Conservation (phyloP, 2,329 filamentous ascomycete species). For the Colletotrichum tofieldiae region DNA sequence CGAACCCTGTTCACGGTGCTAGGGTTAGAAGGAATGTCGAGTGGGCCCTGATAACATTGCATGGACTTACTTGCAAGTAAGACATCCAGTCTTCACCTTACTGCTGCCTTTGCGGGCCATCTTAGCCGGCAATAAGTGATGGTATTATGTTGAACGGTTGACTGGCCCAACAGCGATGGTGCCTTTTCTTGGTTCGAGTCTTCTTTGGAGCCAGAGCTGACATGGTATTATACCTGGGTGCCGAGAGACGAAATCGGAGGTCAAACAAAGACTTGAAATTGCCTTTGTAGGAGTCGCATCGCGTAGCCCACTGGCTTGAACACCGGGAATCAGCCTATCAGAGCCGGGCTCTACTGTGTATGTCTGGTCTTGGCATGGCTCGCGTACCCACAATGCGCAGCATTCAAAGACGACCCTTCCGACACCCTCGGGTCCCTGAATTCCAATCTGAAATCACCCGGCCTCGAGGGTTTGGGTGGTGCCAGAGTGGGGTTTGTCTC, state of each 20-base stretch:
- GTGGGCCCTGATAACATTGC: background rate
- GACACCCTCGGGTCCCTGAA: background rate
- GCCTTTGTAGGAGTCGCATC: background rate
- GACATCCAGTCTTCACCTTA: conserved; percentile 65
- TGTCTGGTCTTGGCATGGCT: background rate
- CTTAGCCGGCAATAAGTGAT: background rate
- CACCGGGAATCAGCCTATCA: background rate
- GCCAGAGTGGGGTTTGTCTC: background rate
- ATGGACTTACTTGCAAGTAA: conserved; percentile 68
- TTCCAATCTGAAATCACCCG: background rate
- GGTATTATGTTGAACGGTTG: background rate
- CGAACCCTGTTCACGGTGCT: conserved; percentile 59
- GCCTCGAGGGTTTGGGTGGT: background rate
- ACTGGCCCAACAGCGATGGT: background rate
- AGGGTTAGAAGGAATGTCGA: background rate
- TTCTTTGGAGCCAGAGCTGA: background rate
- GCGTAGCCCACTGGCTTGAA: no score
- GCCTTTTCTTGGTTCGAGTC: background rate
- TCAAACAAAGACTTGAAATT: background rate
- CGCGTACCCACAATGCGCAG: background rate
- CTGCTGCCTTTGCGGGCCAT: conserved; percentile 56
- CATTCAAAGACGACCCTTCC: background rate
- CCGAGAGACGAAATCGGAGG: background rate
- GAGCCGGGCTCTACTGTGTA: background rate
- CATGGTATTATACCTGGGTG: background rate